Evolutionary conservation across 2,329 filamentous ascomycete species (phyloP).

Genomic region (Phyllosticta citrichinensis): DNA sequence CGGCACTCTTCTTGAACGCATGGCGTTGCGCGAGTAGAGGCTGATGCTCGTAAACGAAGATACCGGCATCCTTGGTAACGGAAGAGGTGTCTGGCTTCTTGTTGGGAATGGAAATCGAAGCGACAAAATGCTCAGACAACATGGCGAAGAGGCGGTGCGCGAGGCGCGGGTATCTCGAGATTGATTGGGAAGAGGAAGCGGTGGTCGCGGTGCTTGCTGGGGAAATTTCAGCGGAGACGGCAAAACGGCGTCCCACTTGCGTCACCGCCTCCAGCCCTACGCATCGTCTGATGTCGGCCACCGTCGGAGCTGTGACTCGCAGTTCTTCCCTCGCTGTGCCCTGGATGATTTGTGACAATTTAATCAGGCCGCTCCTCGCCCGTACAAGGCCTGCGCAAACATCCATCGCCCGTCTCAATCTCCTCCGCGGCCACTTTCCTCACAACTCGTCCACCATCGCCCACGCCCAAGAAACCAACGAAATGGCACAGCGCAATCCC

Average conservation of each 20-base stretch:
- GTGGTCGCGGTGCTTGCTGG: not conserved
- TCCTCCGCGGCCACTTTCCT: not conserved
- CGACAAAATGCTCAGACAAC: constrained; percentile 42
- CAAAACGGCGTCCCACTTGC: not conserved
- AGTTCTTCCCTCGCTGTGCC: not conserved
- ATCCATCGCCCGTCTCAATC: not conserved
- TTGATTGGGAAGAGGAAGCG: not conserved
- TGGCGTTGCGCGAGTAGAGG: constrained; percentile 65
- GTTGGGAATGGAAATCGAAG: constrained; percentile 36
- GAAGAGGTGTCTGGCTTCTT: constrained; percentile 36
- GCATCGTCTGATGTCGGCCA: constrained; percentile 4
- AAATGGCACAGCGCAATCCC: constrained; percentile 23
- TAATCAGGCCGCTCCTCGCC: not conserved
- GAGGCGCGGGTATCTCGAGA: constrained; percentile 1
- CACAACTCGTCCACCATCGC: not conserved
- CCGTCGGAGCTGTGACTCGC: constrained; percentile 4
- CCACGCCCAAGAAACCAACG: constrained; percentile 13
- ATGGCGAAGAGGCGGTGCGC: constrained; percentile 20
- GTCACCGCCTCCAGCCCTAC: constrained; percentile 5
- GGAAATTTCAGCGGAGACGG: constrained; percentile 7
- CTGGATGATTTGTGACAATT: not conserved
- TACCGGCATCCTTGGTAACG: constrained; percentile 65
- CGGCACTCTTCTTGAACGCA: constrained; percentile 85
- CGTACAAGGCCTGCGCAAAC: not conserved
- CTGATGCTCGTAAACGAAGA: constrained; percentile 75